Base-by-base conservation (phyloP, 352 stramenopile genomes). In the Phytophthora pseudosyringae region DNA sequence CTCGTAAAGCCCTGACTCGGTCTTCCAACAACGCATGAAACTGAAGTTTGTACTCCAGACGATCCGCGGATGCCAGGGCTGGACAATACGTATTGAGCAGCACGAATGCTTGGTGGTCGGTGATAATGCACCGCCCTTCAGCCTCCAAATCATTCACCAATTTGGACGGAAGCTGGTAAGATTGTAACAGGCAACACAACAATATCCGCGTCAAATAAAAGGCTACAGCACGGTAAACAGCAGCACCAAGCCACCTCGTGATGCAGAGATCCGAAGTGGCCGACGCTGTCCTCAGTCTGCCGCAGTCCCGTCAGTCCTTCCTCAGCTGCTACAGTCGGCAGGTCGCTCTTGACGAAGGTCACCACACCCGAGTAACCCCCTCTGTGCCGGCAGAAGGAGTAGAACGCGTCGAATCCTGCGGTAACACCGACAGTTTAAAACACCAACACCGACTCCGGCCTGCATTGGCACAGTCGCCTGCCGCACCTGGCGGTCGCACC, bases 1-100 rank as follows among this genome's bases (percentile, higher is more conserved):
- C 39, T 60, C 76, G 77, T 8, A 90, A 45, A 32, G 77, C 67
- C 7, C 52, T 64, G 3, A 97, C 74, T 12, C 89, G 79, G 26
- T 92, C 76, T 61, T 81, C 59, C 4, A 97, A 67, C 29, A 93
- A 54, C 26, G 66, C 66, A 51, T 96, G 85, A 53, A 97, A 97
- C 25, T 83, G 73, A 13, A 94, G 61, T 56, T 97, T 97, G 67
- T 92, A 96, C 54, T 90, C 79, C n/a, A 93, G 67, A 0, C 90
- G 83, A 53, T 95, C 87, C 18, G 52, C 45, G 28, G 81, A 90
- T 28, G 76, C 73, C 18, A 89, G 66, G 6, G 90, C 88, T 28
- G 90, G 90, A 31, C 88, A 96, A 66, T 97, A 97, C 16, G 92
- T 82, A 65, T 97, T 97, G 35, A 97, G 47, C 13, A 97, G 71